Percentiles rank a stretch among this genome's conserved stretches.
Evolutionary conservation across 2,329 filamentous ascomycete species (phyloP).

Genomic region (Clarireedia sp.): DNA sequence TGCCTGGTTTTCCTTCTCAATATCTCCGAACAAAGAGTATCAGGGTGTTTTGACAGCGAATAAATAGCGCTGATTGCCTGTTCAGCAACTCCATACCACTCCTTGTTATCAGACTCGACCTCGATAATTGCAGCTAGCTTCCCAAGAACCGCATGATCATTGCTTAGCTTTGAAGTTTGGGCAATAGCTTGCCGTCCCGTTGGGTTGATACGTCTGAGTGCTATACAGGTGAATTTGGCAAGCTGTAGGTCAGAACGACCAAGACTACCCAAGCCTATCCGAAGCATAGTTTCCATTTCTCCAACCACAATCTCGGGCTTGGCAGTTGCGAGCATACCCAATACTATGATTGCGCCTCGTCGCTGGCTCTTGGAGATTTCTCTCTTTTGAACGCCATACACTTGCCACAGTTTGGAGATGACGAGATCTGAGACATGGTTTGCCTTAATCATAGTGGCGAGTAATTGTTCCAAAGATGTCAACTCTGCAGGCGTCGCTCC

Average conservation of each 20-base stretch:
- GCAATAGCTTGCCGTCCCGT: constrained; percentile 62
- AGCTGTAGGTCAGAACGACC: constrained; percentile 79
- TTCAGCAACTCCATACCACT: constrained; percentile 94
- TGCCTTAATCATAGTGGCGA: constrained; percentile 96
- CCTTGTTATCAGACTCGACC: constrained; percentile 79
- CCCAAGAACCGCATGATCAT: constrained; percentile 80
- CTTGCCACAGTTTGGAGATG: constrained; percentile 90
- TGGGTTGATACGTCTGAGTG: constrained; percentile 82
- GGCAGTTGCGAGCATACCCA: constrained; percentile 92
- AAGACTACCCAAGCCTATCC: constrained; percentile 75
- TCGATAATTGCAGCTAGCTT: constrained; percentile 80
- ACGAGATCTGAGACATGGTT: constrained; percentile 80
- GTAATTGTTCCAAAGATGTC: constrained; percentile 87
- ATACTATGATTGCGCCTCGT: constrained; percentile 86
- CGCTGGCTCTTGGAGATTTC: constrained; percentile 89
- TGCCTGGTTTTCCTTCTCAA: constrained; percentile 77
- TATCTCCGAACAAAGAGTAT: constrained; percentile 85
- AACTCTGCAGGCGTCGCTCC: constrained; percentile 90
- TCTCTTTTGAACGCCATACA: constrained; percentile 88
- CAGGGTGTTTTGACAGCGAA: constrained; percentile 84
- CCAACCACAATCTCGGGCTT: constrained; percentile 88
- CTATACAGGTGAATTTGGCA: constrained; percentile 92
- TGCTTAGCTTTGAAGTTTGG: constrained; percentile 71
- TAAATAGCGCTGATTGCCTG: constrained; percentile 96
- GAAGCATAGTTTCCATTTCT: constrained; percentile 90